Evolutionary conservation across 139 green algal genomes (phyloP).

Genomic region (Nannochloris sp.): DNA sequence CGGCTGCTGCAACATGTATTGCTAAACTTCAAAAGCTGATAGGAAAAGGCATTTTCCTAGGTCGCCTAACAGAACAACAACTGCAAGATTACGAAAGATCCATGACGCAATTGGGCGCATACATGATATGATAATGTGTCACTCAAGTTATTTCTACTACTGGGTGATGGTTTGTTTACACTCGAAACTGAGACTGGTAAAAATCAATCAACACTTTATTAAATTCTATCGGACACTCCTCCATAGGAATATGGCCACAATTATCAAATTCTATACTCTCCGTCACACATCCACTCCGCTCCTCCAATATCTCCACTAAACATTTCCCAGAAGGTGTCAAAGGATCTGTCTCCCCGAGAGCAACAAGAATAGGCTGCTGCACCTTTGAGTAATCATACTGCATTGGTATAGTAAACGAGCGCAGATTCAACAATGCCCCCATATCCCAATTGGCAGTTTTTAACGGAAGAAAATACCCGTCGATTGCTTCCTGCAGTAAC

Average conservation of each 20-base stretch:
- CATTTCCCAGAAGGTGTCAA: constrained; percentile 8
- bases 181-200: constrained; percentile 2
- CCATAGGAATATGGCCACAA: constrained; percentile 23
- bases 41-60: constrained; percentile 49
- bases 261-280: neutral
- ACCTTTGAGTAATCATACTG: constrained; percentile 13
- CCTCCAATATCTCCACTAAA: constrained; percentile 1
- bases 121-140: too few species aligned
- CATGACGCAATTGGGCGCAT: too few species aligned
- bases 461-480: constrained; percentile 51
- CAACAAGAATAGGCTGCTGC: constrained; percentile 9
- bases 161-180: neutral
- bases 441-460: constrained; percentile 48
- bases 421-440: constrained; percentile 35
- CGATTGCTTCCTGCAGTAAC: constrained; percentile 30
- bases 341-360: constrained; percentile 13
- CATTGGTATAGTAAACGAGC: constrained; percentile 25
- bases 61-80: constrained; percentile 45
- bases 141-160: neutral
- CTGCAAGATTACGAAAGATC: too few species aligned
- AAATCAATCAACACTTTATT: constrained; percentile 14
- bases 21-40: constrained; percentile 53
- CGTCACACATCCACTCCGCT: neutral
- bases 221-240: constrained; percentile 12
- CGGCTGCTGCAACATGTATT: constrained; percentile 46